Percentiles rank a stretch among this genome's conserved stretches.
These are phyloP conservation scores for Tubosaeta brunneosetosa DNA, from an alignment of 768 basidiomycete species.

Conservation along the genomic window DNA sequence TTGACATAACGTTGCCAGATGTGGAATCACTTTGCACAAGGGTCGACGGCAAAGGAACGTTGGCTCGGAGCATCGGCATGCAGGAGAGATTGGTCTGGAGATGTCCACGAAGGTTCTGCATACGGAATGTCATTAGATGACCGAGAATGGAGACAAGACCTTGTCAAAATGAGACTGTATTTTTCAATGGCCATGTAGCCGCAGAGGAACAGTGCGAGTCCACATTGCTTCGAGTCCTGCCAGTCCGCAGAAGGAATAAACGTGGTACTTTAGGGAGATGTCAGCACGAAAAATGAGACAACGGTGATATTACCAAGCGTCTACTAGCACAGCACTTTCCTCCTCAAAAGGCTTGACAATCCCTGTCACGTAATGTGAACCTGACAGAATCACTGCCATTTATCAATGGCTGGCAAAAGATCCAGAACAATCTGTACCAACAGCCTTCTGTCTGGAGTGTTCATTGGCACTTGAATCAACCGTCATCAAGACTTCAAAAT, in stretches of 20 bases:
- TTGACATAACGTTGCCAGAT: constrained; percentile 95
- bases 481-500: no score
- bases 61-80: constrained; percentile 66
- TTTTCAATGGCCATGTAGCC: constrained; percentile 81
- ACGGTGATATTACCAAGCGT: constrained; percentile 65
- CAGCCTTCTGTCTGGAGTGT: no score
- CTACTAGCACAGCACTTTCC: constrained; percentile 53
- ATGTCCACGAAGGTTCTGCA: constrained; percentile 58
- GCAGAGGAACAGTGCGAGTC: constrained; percentile 72
- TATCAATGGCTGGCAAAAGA: no score
- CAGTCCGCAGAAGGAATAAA: constrained; percentile 55
- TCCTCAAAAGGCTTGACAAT: constrained; percentile 64
- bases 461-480: no score
- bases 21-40: constrained; percentile 86
- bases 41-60: constrained; percentile 75
- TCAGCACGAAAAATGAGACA: constrained; percentile 22
- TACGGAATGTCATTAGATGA: neutral
- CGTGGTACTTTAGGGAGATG: constrained; percentile 46
- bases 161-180: constrained; percentile 67
- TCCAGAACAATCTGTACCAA: no score
- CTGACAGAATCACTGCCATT: no score
- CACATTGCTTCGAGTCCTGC: constrained; percentile 55
- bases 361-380: no score
- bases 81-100: constrained; percentile 74
- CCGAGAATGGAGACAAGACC: constrained; percentile 35